Evolutionary conservation across 345 rosid species (phyloP).

Genomic region (Leavenworthia alabamica): DNA sequence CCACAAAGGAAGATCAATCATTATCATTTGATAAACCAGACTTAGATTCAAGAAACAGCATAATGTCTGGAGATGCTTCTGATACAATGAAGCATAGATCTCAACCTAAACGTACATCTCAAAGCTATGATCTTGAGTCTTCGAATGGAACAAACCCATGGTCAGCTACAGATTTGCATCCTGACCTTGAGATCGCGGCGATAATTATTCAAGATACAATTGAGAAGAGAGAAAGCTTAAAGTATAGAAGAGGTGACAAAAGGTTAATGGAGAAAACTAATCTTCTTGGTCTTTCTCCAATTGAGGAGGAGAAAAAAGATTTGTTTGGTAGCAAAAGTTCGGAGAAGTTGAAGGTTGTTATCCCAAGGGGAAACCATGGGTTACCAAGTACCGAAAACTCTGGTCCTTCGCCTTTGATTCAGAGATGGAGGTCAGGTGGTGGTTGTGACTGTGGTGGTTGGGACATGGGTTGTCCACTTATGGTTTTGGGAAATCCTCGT

Average conservation of each 20-base stretch:
- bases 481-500: constrained; percentile 56
- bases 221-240: constrained; percentile 69
- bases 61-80: constrained; percentile 25
- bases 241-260: constrained; percentile 38
- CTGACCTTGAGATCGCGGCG: constrained; percentile 75
- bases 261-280: constrained; percentile 30
- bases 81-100: constrained; percentile 36
- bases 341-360: constrained; percentile 48
- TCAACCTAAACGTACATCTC: constrained; percentile 22
- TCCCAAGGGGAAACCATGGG: constrained; percentile 82
- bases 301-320: constrained; percentile 36
- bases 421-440: constrained; percentile 91
- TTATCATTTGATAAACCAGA: constrained; percentile 33
- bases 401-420: constrained; percentile 70
- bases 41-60: constrained; percentile 28
- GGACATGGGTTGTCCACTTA: constrained; percentile 96
- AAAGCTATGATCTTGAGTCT: constrained; percentile 33
- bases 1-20: constrained; percentile 21
- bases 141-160: constrained; percentile 42
- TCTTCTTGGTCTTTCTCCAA: constrained; percentile 31
- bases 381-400: constrained; percentile 43
- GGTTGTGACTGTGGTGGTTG: constrained; percentile 99
- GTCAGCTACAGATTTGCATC: constrained; percentile 41
- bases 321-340: constrained; percentile 15
- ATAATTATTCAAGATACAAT: constrained; percentile 57